Base-by-base conservation (phyloP, 2,329 filamentous ascomycete genomes). In the Colletotrichum sp. region DNA sequence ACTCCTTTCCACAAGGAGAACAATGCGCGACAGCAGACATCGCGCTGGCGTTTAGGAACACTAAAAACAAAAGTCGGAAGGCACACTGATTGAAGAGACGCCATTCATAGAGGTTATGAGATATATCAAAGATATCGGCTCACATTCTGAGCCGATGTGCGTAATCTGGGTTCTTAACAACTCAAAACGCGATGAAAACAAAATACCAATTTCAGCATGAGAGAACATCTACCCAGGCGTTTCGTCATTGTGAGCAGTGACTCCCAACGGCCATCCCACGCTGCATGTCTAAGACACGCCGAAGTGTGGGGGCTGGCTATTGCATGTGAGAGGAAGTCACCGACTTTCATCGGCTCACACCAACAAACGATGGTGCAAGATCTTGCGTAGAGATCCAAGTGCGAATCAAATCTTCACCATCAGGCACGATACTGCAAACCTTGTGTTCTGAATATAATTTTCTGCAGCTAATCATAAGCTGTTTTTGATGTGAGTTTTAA, bases 11-110 rank as follows among this genome's bases (percentile, higher is more conserved):
- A 44, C 64, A 32, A 60, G 64, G 55, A 36, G 32, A 21, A 44
- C 21, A 76, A 69, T 10, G 71, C 64, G 65, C 64, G 59, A 64
- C 24, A 60, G 24, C 12, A 49, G 44, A 76, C 8, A 49, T 34
- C 59, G 74, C 71, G 64, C 59, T 63, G 74, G 74, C 74, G 74
- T 74, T 76, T 60, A 10, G 74, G 74, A 39, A 69, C 4, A 74
- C n/a, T 59, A 12, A 21, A 44, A 26, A 67, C 64, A 76, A 68
- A 73, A 26, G 64, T 69, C 30, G 71, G 70, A 65, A 55, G 74
- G 70, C 65, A 74, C 39, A 60, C 60, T 76, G 64, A 69, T 76
- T 74, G 64, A 52, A 65, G 49, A 66, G n/a, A 49, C 28, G 55
- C 64, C n/a, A 18, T 26, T 39, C 21, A 68, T 52, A 69, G 71